Evolutionary conservation across 192 early-diverging fungal species (phyloP).

Genomic region (Rhizoclosmatium globosum): DNA sequence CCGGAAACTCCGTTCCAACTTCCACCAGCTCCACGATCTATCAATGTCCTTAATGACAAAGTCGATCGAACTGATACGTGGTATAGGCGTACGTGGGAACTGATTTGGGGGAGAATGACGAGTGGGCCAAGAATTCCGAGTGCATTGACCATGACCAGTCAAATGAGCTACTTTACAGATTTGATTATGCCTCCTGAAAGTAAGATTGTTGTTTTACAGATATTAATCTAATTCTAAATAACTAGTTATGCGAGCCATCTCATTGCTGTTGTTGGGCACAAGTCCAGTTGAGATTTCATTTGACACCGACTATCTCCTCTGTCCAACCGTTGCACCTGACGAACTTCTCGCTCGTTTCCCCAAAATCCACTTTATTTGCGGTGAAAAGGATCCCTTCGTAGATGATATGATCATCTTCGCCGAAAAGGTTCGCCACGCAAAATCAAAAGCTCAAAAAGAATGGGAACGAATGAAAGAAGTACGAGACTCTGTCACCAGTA

Average conservation of each 20-base stretch:
- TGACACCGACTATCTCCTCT: constrained; percentile 82
- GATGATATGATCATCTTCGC: constrained; percentile 96
- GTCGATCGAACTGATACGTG: constrained; percentile 51
- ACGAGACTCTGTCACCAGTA: constrained; percentile 16
- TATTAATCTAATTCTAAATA: constrained; percentile 35
- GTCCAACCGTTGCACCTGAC: constrained; percentile 86
- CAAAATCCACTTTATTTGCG: constrained; percentile 87
- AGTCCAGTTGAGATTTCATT: constrained; percentile 77
- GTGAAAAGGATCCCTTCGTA: constrained; percentile 96
- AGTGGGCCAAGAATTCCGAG: constrained; percentile 45
- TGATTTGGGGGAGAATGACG: constrained; percentile 35
- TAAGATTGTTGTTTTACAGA: constrained; percentile 11
- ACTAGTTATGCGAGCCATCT: constrained; percentile 71
- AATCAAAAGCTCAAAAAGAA: constrained; percentile 62
- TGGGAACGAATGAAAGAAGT: constrained; percentile 49
- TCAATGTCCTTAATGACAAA: constrained; percentile 57
- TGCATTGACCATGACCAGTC: constrained; percentile 55
- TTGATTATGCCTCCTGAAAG: constrained; percentile 80
- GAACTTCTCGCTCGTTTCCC: constrained; percentile 89
- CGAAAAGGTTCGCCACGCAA: constrained; percentile 84
- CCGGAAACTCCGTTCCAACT: constrained; percentile 70
- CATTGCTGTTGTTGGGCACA: constrained; percentile 86
- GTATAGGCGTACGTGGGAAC: constrained; percentile 40
- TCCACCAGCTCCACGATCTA: constrained; percentile 57
- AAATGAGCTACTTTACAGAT: constrained; percentile 83